These are phyloP conservation scores for Saccharomycopsis capsularis DNA, from an alignment of 805 yeast species.

Conservation along the genomic window DNA sequence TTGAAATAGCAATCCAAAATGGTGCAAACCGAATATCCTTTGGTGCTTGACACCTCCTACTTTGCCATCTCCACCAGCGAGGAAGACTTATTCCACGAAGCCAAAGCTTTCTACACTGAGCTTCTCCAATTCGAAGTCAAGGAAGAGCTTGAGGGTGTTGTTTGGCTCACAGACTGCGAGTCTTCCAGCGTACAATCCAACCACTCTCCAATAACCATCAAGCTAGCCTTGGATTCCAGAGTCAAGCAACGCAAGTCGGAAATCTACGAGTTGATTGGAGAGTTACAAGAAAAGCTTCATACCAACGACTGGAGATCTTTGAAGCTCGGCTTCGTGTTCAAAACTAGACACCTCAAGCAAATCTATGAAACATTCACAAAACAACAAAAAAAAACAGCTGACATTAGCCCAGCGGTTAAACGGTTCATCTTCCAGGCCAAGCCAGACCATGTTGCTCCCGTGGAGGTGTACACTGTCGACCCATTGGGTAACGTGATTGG, in stretches of 20 bases:
- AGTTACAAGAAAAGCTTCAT: slow-evolving; percentile 26
- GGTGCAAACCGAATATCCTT: not conserved
- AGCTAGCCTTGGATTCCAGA: slow-evolving; percentile 24
- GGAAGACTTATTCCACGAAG: slow-evolving; percentile 34
- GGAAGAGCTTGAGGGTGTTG: slow-evolving; percentile 22
- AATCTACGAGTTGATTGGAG: slow-evolving; percentile 18
- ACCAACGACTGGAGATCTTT: slow-evolving; percentile 46
- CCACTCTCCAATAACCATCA: slow-evolving; percentile 26
- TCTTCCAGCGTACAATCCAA: slow-evolving; percentile 27
- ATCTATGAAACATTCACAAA: slow-evolving; percentile 27
- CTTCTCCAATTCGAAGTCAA: slow-evolving; percentile 34
- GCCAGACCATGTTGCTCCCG: slow-evolving; percentile 70
- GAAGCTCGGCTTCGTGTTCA: slow-evolving; percentile 35
- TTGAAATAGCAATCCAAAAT: no score
- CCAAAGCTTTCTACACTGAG: slow-evolving; percentile 52
- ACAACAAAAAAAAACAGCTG: slow-evolving; percentile 7
- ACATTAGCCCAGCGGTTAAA: not conserved
- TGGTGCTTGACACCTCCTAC: slow-evolving; percentile 50
- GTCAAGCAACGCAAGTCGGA: slow-evolving; percentile 24
- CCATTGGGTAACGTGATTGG: slow-evolving; percentile 83
- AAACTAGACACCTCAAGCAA: slow-evolving; percentile 27
- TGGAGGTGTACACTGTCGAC: slow-evolving; percentile 69
- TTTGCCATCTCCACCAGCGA: slow-evolving; percentile 48
- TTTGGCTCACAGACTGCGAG: slow-evolving; percentile 33
- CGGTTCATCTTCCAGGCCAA: slow-evolving; percentile 43